Conservation (phyloP, 495 filamentous ascomycete species). For the Cudoniella acicularis region DNA sequence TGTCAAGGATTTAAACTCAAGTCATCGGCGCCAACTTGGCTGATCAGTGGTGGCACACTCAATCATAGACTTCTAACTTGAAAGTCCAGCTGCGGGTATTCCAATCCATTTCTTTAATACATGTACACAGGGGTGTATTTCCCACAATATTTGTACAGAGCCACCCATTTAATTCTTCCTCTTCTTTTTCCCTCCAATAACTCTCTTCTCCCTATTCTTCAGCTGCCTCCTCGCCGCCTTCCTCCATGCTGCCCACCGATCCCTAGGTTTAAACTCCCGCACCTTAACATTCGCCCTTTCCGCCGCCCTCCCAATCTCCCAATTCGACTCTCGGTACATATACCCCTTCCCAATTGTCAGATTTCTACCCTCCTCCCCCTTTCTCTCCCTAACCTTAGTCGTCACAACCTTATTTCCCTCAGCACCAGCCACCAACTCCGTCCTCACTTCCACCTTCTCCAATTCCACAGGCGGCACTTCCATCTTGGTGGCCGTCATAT, state of each 20-base stretch:
- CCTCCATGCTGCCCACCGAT: constrained; percentile 61
- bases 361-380: constrained; percentile 22
- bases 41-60: too few species aligned
- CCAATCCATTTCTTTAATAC: not conserved
- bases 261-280: constrained; percentile 46
- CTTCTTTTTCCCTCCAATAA: constrained; percentile 39
- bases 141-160: not conserved
- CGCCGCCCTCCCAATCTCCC: constrained; percentile 71
- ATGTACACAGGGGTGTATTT: not conserved
- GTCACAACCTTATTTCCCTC: constrained; percentile 33
- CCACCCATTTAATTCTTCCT: not conserved
- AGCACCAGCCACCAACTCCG: constrained; percentile 30
- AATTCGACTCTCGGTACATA: constrained; percentile 80
- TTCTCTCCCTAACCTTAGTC: constrained; percentile 30
- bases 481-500: constrained; percentile 54
- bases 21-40: too few species aligned
- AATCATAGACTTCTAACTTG: not conserved
- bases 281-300: constrained; percentile 56
- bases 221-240: constrained; percentile 51
- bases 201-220: constrained; percentile 54
- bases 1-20: too few species aligned
- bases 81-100: not conserved
- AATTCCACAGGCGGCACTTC: not conserved
- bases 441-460: constrained; percentile 23
- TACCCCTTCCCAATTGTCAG: constrained; percentile 59